A percentile compares a stretch with the other conserved stretches of the same genome.
Evolutionary conservation across 1,139 yeast species (phyloP).

Genomic region (Taphrina flavorubra): DNA sequence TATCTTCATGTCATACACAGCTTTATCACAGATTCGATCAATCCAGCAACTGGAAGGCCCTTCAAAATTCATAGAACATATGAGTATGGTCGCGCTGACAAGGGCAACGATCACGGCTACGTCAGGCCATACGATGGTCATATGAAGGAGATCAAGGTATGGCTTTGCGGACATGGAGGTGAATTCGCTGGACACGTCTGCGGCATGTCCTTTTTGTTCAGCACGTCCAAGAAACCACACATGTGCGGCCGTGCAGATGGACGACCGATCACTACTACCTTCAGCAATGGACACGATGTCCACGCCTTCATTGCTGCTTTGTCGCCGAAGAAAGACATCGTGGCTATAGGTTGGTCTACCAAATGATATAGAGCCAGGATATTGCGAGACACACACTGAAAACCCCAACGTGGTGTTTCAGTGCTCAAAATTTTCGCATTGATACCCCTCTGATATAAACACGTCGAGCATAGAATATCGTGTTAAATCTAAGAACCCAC

Average conservation of each 20-base stretch:
- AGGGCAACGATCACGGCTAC: not conserved
- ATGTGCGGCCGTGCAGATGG: slow-evolving; percentile 10
- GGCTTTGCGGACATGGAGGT: not conserved
- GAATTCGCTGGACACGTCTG: not conserved
- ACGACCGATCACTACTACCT: not conserved
- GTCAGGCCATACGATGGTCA: not conserved
- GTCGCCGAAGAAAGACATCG: not conserved
- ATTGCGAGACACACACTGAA: too few species aligned
- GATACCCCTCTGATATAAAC: too few species aligned
- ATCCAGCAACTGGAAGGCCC: not conserved
- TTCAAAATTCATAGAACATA: not conserved
- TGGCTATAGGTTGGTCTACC: too few species aligned
- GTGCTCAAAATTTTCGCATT: too few species aligned
- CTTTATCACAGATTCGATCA: not conserved
- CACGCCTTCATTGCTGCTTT: not conserved
- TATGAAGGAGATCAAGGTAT: not conserved
- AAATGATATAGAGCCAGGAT: too few species aligned
- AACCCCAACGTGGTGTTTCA: too few species aligned
- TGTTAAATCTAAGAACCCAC: too few species aligned
- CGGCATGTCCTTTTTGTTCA: slow-evolving; percentile 6
- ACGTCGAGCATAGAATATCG: too few species aligned
- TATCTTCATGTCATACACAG: not conserved
- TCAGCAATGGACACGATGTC: not conserved
- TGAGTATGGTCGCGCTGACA: not conserved
- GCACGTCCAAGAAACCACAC: not conserved